Evolutionary conservation across 208 protist genomes (phyloP), one percentile per base, ranked within the genome.

Genomic region (Trichomonas tenax): DNA sequence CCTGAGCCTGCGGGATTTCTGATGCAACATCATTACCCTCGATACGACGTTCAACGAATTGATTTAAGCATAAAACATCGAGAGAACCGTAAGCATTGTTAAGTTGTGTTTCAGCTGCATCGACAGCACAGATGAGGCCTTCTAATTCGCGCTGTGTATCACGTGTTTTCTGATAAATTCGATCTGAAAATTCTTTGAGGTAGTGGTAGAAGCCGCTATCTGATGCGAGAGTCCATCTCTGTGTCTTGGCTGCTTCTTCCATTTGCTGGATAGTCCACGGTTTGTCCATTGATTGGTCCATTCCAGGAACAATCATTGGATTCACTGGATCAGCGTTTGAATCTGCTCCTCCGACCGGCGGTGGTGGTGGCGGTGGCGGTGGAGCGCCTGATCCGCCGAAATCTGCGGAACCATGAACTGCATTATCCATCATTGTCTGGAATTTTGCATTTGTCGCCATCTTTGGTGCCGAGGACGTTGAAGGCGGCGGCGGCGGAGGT

Each of bases 21-120:
- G 41, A 0, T 48, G 9, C 21, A 14, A 38, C 81, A 48, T 90
- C 82, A 23, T 3, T 26, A n/a, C 6, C 82, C n/a, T 90, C 82
- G 21, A 90, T 90, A 90, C 82, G 82, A 15, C 82, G 36, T 90
- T 90, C 82, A 23, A 90, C 82, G n/a, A 90, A 90, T 90, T 90
- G 82, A 48, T 90, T 90, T 11, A 90, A 48, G 31, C 82, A 90
- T 0, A 90, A 31, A 90, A 90, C 82, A 90, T 90, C 82, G n/a
- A 90, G 40, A 90, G 82, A 90, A 44, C 82, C 82, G 23, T 48
- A 90, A n/a, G 82, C 82, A 48, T 90, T 90, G 82, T 90, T 90
- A 90, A 90, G n/a, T 31, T 90, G 82, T 38, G 82, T 90, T 90
- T 90, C 82, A 38, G 41, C 82, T 34, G 82, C 36, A 90, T 90